Evolutionary conservation across 2,329 filamentous ascomycete species (phyloP).

Genomic region (Camptophora hylomeconis): DNA sequence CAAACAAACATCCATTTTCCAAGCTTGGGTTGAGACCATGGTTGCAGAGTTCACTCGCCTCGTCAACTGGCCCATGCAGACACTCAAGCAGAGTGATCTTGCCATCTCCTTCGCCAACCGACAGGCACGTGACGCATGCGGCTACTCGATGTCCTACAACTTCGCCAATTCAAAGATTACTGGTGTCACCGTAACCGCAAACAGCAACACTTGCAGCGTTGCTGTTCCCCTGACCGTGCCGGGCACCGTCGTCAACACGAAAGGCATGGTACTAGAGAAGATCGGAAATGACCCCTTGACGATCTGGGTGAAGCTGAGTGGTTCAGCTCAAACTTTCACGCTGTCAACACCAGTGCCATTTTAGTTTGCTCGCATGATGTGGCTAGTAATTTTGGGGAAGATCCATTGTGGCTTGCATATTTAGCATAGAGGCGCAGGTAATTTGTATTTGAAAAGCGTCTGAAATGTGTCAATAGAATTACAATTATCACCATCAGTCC

Average conservation of each 20-base stretch:
- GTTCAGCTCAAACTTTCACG: constrained; percentile 32
- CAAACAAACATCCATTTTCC: constrained; percentile 39
- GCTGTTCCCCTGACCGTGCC: constrained; percentile 45
- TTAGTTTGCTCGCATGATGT: constrained; percentile 9
- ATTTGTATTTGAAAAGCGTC: too few species aligned
- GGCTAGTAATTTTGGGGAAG: neutral
- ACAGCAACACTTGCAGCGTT: constrained; percentile 37
- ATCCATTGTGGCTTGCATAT: too few species aligned
- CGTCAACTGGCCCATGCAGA: constrained; percentile 40
- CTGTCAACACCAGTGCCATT: constrained; percentile 26
- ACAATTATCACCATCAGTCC: too few species aligned
- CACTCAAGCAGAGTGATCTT: constrained; percentile 44
- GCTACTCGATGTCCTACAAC: constrained; percentile 35
- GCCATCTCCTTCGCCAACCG: constrained; percentile 38
- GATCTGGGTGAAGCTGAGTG: constrained; percentile 35
- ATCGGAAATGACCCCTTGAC: constrained; percentile 42
- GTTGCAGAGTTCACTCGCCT: constrained; percentile 42
- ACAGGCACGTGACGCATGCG: constrained; percentile 40
- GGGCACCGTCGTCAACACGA: constrained; percentile 28
- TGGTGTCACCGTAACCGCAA: constrained; percentile 37
- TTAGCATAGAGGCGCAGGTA: too few species aligned
- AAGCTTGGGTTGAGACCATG: constrained; percentile 44
- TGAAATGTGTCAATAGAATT: too few species aligned
- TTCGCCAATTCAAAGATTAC: constrained; percentile 33
- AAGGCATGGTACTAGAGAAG: constrained; percentile 36